Base-by-base conservation (phyloP, 352 stramenopile genomes). In the Elongisporangium prolatum region DNA sequence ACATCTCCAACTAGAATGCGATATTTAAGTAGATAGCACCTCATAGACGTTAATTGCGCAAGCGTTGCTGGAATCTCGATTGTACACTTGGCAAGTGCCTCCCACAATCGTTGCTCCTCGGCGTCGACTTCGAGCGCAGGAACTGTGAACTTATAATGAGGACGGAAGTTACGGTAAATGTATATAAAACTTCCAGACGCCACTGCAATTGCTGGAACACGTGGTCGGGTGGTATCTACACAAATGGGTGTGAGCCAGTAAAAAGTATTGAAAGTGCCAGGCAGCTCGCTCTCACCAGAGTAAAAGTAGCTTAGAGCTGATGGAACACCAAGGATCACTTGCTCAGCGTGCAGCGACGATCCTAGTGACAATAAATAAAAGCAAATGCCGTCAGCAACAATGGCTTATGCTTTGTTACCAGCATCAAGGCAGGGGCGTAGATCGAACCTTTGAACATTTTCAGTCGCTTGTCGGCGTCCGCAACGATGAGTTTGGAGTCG, bases 61-160 rank as follows among this genome's bases (percentile, higher is more conserved):
- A 89, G 64, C 7, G 82, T 82, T 10, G 84, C 72, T 0, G 82
- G 73, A 52, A 91, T 86, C 54, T 91, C 84, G 20, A 91, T 76
- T 0, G 74, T 66, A 48, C 82, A 91, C 48, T 91, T 93, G 3
- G 68, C 71, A 18, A 93, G 59, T 11, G 62, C 65, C 22, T 86
- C 81, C 83, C 83, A 93, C 13, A 93, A 59, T 52, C 88, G 89
- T 20, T 68, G 65, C 58, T 94, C 85, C 44, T 90, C 77, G 7
- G 62, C 59, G 50, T 88, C 74, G 28, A 95, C 80, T 6, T 93
- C 82, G n/a, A 95, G 62, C 2, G 82, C 57, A 2, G 89, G 88
- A 4, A 93, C 69, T 9, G 84, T 93, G 61, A 97, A 96, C 61
- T 96, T 97, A 72, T 93, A 96, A 62, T 97, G 91, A 3, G 88